These are phyloP conservation scores for Halophytophthora polymorphica DNA, from an alignment of 352 stramenopile species.

Conservation along the genomic window DNA sequence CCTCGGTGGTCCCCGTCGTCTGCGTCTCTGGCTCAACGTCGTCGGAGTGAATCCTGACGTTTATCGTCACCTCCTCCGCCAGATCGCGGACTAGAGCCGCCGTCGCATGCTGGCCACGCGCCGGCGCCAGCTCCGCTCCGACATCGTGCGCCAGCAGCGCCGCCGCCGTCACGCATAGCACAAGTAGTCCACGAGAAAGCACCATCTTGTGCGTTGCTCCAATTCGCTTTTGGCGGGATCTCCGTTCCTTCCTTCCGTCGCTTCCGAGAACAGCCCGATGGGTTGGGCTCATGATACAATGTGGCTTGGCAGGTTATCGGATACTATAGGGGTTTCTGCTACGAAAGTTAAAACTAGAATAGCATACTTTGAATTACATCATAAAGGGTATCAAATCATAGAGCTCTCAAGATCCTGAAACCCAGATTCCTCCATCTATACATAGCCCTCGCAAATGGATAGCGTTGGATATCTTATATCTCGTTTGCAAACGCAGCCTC, in stretches of 20 bases:
- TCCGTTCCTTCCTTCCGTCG: slow-evolving; percentile 1
- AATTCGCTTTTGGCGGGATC: slow-evolving; percentile 2
- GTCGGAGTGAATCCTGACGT: slow-evolving; percentile 19
- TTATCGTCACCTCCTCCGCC: slow-evolving; percentile 25
- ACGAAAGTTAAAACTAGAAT: too few relatives aligned
- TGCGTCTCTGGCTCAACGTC: slow-evolving; percentile 4
- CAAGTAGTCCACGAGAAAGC: slow-evolving; percentile 27
- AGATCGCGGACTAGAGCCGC: slow-evolving; percentile 13
- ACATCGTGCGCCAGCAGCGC: slow-evolving; percentile 26
- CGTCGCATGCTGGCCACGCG: slow-evolving; percentile 1
- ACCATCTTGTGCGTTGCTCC: slow-evolving; percentile 20
- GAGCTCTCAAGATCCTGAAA: too few relatives aligned
- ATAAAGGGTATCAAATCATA: too few relatives aligned
- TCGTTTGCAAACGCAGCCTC: not conserved
- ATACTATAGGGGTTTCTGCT: too few relatives aligned
- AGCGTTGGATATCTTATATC: not conserved
- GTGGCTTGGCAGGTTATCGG: not conserved
- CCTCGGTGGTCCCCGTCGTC: slow-evolving; percentile 6
- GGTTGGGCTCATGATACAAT: slow-evolving; percentile 18
- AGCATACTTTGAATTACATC: too few relatives aligned
- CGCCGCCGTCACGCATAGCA: slow-evolving; percentile 35
- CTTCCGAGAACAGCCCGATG: slow-evolving; percentile 12
- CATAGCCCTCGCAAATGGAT: not conserved
- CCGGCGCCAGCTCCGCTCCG: slow-evolving; percentile 8
- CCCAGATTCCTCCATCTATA: too few relatives aligned